Evolutionary conservation across 2,329 filamentous ascomycete species (phyloP), one percentile per base, ranked within the genome.

Genomic region (Bipolaris gigantea): DNA sequence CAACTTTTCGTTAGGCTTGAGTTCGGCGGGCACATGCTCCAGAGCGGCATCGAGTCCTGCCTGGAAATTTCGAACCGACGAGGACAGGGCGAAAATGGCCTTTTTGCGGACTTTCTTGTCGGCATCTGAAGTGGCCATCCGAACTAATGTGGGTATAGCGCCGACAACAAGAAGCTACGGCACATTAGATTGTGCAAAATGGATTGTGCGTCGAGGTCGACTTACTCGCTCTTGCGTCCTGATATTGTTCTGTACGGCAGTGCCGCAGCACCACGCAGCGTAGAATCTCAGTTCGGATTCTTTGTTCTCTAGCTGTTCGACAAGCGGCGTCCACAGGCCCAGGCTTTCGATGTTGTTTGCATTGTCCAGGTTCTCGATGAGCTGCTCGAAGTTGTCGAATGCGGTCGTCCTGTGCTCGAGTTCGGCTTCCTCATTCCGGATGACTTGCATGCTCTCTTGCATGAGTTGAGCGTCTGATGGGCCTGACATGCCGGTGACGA

Each of bases 161-260:
- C 89, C 89, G 27, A 82, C 65, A 7, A 79, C 77, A 15, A 86
- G 71, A 18, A 86, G 73, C 79, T 83, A 55, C 7, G 23, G 1
- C 16, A 23, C 38, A 56, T 73, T 40, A 67, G 61, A 45, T 45
- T 23, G 13, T 44, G 11, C n/a, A 2, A 23, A n/a, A 8, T 7
- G 41, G 21, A 11, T 36, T 18, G 16, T 18, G n/a, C 10, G 10
- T n/a, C 16, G 13, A 40, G 8, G 44, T 16, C 7, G 15, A 65
- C 78, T 64, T 73, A 81, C 80, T 68, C 84, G 85, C 77, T 94
- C 90, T 77, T 99, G 94, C 46, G 85, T 87, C 72, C 88, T 88
- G 64, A 84, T 82, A 75, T 99, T 97, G 79, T 99, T 99, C 81
- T 97, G 92, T 55, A 99, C 94, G 9, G 94, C 93, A 5, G 92